phyloP scores from a whole-genome alignment of 176 grass and related monocot genomes.

The Carex parvula region DNA sequence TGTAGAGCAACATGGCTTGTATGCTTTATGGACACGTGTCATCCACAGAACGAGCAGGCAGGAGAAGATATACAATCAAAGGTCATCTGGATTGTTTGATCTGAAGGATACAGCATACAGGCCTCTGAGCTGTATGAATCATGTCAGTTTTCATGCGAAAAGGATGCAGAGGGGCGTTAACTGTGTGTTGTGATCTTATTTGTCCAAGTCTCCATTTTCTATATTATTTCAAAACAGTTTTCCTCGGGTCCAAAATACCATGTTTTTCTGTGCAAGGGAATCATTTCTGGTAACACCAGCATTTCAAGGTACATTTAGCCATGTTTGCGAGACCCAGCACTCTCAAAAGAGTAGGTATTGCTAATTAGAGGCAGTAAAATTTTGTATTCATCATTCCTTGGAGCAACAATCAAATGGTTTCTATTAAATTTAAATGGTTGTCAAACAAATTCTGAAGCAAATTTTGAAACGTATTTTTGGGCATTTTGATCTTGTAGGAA shows the following conservation, averaged over 20 bases:
- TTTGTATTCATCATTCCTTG: not conserved
- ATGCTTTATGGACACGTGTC: not conserved
- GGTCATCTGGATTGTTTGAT: not conserved
- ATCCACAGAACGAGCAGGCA: not conserved
- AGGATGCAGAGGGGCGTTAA: not conserved
- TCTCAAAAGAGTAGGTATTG: not conserved
- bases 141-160: not conserved
- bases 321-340: not conserved
- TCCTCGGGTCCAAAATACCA: not conserved
- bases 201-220: not conserved
- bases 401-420: not conserved
- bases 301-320: not conserved
- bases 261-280: not conserved
- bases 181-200: not conserved
- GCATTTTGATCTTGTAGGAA: not conserved
- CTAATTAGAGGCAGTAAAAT: not conserved
- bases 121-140: not conserved
- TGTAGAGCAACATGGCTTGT: not conserved
- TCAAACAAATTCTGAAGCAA: not conserved
- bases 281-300: no score
- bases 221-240: no score
- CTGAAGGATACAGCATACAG: no score
- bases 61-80: not conserved
- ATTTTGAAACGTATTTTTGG: not conserved
- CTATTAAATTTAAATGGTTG: not conserved